phyloP scores from a whole-genome alignment of 2,329 filamentous ascomycete species.

The Talaromyces sp. region DNA sequence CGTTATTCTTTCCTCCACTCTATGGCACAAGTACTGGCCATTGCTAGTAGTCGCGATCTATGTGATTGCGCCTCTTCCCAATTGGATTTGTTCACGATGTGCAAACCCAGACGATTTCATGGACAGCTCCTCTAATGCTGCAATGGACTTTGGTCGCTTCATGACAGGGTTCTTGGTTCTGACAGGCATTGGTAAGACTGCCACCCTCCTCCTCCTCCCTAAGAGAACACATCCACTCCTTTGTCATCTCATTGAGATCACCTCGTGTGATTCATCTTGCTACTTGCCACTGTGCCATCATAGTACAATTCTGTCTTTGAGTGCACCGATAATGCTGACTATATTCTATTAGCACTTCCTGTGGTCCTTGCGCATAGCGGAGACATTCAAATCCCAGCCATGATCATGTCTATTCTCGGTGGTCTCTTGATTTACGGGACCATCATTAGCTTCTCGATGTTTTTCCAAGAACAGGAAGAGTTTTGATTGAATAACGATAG shows the following conservation, averaged over 20 bases:
- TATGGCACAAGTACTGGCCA: constrained; percentile 93
- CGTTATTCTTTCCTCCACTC: constrained; percentile 94
- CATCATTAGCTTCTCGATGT: constrained; percentile 97
- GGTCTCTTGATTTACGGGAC: constrained; percentile 96
- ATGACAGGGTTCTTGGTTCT: constrained; percentile 93
- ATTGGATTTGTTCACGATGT: constrained; percentile 91
- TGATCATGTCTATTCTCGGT: constrained; percentile 92
- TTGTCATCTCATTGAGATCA: neutral
- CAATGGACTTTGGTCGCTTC: constrained; percentile 93
- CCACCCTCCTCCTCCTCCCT: neutral
- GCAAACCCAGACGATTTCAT: constrained; percentile 95
- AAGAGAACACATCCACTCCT: neutral
- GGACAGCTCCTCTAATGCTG: constrained; percentile 75
- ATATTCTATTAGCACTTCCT: constrained; percentile 69
- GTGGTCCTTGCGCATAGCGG: constrained; percentile 83
- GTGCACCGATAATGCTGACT: constrained; percentile 13
- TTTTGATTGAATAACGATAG: constrained; percentile 59
- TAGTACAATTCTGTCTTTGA: neutral
- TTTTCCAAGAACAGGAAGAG: constrained; percentile 97
- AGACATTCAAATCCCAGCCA: constrained; percentile 79
- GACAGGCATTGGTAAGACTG: constrained; percentile 87
- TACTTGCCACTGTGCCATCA: neutral
- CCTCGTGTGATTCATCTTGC: neutral
- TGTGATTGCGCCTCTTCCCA: constrained; percentile 87
- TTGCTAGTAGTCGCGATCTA: constrained; percentile 96